Base-by-base conservation (phyloP, 148 eudicot genomes). In the Rhododendron kiyosumense region DNA sequence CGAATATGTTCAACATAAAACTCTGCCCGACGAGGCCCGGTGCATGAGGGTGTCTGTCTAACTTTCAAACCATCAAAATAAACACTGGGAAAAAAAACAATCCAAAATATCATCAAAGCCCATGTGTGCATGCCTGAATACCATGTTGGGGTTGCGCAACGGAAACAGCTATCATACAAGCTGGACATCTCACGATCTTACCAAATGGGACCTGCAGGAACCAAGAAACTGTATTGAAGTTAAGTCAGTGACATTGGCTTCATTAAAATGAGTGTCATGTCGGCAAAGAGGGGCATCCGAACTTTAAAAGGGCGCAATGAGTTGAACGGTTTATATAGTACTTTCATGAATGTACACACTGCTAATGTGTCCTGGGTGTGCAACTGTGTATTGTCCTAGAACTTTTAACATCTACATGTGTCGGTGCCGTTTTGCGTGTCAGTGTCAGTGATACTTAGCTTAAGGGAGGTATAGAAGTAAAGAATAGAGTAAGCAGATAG, bases 121-220 rank as follows among this genome's bases (percentile, higher is more conserved):
- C 85, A 85, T 51, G 89, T 83, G 80, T 89, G 91, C 95, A 85
- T 94, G 90, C 99, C 94, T 97, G 99, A 88, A 94, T 91, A 92
- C 99, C 98, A 93, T 95, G 93, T 88, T 95, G 98, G 15, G 99
- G 99, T 84, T 97, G 99, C 83, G 99, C 95, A 88, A 97, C 99
- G 77, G 95, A 90, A 81, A 94, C 93, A 73, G 99, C 95, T 83
- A 97, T 88, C 94, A 82, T 78, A 88, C 99, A 97, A 81, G 91
- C 91, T 38, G 98, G 99, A 89, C 98, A 97, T 85, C 91, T 93
- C 67, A 97, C 93, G 57, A 97, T 89, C 89, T 93, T 95, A 86
- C 99, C 99, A 88, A 97, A 97, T 87, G 96, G 96, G 20, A 97
- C 99, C 99, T 95, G 95, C 89, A 87, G 11, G 8, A 20, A 81